Percentiles rank a stretch among this genome's conserved stretches.
Conservation (phyloP, 495 filamentous ascomycete genomes). For the Penicillium coprophilum region DNA sequence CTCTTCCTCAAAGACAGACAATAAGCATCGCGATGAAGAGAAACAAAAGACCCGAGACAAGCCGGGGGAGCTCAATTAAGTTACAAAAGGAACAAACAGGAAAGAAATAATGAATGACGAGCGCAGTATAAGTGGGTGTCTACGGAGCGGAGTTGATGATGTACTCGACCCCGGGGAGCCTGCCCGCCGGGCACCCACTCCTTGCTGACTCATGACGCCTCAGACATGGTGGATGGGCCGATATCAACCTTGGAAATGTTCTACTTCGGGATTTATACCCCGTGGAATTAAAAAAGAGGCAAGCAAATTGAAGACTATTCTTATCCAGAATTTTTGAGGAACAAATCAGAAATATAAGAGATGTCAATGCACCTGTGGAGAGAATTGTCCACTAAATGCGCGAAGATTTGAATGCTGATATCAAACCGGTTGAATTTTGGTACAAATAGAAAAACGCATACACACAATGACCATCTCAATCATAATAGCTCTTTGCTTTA, state of each 20-base stretch:
- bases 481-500: slow-evolving; percentile 22
- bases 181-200: slow-evolving; percentile 6
- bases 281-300: background rate
- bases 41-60: slow-evolving; percentile 3
- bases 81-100: background rate
- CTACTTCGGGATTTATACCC: slow-evolving; percentile 8
- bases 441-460: slow-evolving; percentile 35
- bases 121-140: slow-evolving; percentile 18
- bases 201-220: slow-evolving; percentile 14
- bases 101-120: slow-evolving; percentile 30
- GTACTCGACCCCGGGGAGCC: slow-evolving; percentile 27
- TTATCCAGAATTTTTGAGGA: slow-evolving; percentile 5
- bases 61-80: slow-evolving; percentile 8
- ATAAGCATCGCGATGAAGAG: slow-evolving; percentile 26
- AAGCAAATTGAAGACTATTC: background rate
- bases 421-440: slow-evolving; percentile 41
- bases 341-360: background rate
- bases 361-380: slow-evolving; percentile 5
- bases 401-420: slow-evolving; percentile 23
- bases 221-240: slow-evolving; percentile 6
- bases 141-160: slow-evolving; percentile 38
- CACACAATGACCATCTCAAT: slow-evolving; percentile 27
- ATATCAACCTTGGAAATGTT: slow-evolving; percentile 4
- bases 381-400: slow-evolving; percentile 7
- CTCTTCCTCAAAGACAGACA: slow-evolving; percentile 27